A percentile compares a stretch with the other conserved stretches of the same genome.
These are phyloP conservation scores for Sonneratia caseolaris DNA, from an alignment of 345 rosid genomes.

Conservation along the genomic window DNA sequence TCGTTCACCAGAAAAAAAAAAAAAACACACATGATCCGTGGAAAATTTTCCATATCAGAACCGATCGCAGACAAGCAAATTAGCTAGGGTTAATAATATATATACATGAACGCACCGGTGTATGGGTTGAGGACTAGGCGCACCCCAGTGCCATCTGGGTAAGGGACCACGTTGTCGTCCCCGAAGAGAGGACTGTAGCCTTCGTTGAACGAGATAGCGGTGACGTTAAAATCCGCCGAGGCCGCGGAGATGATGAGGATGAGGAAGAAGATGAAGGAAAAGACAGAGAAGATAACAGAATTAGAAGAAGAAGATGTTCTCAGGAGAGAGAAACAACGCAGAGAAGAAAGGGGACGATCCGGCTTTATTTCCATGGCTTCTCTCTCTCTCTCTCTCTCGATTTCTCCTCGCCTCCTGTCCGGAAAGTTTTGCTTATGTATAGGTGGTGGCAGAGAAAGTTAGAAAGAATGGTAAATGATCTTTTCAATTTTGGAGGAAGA, in stretches of 20 bases:
- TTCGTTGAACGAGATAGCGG: conserved; percentile 62
- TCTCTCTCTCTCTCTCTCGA: neutral
- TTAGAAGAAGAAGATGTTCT: neutral
- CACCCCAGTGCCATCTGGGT: conserved; percentile 57
- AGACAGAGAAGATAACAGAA: too few relatives aligned
- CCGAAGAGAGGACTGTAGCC: conserved; percentile 82
- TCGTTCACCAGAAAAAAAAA: too few relatives aligned
- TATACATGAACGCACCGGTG: conserved; percentile 34
- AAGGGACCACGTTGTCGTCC: conserved; percentile 66
- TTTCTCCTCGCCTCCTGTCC: neutral
- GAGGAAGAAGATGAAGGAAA: neutral
- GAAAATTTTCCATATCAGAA: too few relatives aligned
- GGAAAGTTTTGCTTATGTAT: neutral
- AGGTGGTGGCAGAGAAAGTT: neutral
- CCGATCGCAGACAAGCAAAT: too few relatives aligned
- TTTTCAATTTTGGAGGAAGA: too few relatives aligned
- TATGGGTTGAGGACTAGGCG: conserved; percentile 82
- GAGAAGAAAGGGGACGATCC: conserved; percentile 6
- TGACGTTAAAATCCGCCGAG: conserved; percentile 33
- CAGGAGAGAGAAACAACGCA: neutral
- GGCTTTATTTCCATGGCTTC: conserved; percentile 2
- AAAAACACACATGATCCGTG: too few relatives aligned
- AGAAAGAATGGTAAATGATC: neutral
- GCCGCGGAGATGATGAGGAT: neutral
- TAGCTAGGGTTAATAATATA: too few relatives aligned